Conservation (phyloP, 352 stramenopile genomes). For the Thalassiosira livingstoniorum region DNA sequence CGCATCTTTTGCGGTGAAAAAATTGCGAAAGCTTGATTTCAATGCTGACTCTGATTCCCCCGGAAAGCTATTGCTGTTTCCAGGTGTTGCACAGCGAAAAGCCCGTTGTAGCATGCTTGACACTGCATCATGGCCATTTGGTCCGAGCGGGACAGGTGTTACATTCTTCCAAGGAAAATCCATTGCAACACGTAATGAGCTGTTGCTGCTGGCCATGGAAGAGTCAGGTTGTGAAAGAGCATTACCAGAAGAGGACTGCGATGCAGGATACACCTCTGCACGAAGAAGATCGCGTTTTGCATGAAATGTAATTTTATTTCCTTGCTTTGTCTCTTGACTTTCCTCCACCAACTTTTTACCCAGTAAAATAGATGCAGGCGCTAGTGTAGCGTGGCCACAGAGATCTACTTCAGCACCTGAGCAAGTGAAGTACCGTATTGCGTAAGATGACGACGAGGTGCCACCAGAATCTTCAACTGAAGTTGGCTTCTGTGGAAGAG, state of each 20-base stretch:
- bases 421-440: conserved; percentile 79
- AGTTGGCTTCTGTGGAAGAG: neutral
- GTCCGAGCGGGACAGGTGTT: conserved; percentile 43
- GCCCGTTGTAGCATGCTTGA: conserved; percentile 70
- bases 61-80: neutral
- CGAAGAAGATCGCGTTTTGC: conserved; percentile 68
- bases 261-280: conserved; percentile 27
- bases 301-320: conserved; percentile 74
- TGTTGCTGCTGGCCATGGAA: conserved; percentile 7
- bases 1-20: conserved; percentile 23
- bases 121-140: conserved; percentile 46
- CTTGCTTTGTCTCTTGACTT: neutral
- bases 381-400: conserved; percentile 92
- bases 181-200: conserved; percentile 65
- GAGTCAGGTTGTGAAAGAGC: neutral
- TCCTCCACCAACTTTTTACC: conserved; percentile 54
- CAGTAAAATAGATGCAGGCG: conserved; percentile 88
- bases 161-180: conserved; percentile 75
- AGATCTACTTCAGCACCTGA: conserved; percentile 87
- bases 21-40: conserved; percentile 28
- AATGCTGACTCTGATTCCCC: conserved; percentile 12
- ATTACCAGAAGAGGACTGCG: neutral
- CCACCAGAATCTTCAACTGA: conserved; percentile 6
- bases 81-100: conserved; percentile 47
- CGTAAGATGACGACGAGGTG: conserved; percentile 31